Conservation (phyloP, 139 green algal genomes). For the Asterochloris sp. region DNA sequence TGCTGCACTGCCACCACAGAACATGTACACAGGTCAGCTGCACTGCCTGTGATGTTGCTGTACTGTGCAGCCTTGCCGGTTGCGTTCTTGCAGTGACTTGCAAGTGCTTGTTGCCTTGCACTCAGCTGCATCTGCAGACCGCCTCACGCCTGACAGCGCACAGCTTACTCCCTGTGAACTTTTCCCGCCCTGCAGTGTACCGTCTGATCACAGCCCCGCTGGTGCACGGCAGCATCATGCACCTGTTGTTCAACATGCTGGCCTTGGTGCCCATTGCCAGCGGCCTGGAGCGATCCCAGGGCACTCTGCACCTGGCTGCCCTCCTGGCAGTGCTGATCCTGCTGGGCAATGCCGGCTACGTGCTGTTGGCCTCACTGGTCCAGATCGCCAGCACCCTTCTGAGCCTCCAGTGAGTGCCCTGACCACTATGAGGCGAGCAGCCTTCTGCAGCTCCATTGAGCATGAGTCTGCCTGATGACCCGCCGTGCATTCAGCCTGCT, state of each 20-base stretch:
- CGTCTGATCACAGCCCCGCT: slow-evolving; percentile 52
- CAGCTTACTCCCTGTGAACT: background rate
- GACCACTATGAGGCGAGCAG: too few species aligned
- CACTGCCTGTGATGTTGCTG: too few species aligned
- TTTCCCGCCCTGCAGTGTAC: slow-evolving; percentile 30
- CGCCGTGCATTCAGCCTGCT: too few species aligned
- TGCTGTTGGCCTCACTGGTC: background rate
- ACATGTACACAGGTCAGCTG: too few species aligned
- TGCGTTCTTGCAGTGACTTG: too few species aligned
- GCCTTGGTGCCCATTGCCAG: slow-evolving; percentile 69
- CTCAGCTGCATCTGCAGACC: too few species aligned
- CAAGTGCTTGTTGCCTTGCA: too few species aligned
- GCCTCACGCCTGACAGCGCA: background rate
- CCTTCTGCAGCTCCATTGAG: too few species aligned
- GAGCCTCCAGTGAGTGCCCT: too few species aligned
- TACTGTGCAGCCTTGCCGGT: too few species aligned
- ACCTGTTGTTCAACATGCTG: slow-evolving; percentile 80
- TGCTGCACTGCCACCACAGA: background rate
- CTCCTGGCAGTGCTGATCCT: slow-evolving; percentile 41
- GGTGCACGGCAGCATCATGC: slow-evolving; percentile 60
- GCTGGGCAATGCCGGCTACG: slow-evolving; percentile 20
- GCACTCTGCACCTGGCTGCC: slow-evolving; percentile 40
- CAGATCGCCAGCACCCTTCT: too few species aligned
- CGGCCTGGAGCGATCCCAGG: slow-evolving; percentile 31
- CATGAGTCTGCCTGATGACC: too few species aligned